Conservation (phyloP, 225 moss, liverwort and hornwort genomes). For the Sphagnum contortum region DNA sequence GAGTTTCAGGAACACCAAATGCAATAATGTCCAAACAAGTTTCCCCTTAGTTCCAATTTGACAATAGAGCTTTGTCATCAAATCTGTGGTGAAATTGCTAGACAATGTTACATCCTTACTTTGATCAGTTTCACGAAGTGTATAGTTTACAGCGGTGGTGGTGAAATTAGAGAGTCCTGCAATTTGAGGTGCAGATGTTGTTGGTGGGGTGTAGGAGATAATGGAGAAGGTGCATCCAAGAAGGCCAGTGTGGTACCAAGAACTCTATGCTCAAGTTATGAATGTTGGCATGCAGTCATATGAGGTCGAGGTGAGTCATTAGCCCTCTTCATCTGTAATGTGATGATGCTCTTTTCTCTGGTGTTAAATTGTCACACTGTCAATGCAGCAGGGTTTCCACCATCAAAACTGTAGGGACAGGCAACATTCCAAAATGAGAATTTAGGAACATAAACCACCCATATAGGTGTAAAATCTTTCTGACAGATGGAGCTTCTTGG, state of each 20-base stretch:
- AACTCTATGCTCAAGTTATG: conserved; percentile 63
- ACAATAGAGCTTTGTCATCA: too few species aligned
- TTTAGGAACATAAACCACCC: too few species aligned
- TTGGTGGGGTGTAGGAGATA: conserved; percentile 32
- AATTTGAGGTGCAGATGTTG: background rate
- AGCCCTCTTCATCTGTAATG: background rate
- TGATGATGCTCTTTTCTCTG: background rate
- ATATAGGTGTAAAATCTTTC: background rate
- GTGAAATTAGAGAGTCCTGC: too few species aligned
- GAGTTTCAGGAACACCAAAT: too few species aligned
- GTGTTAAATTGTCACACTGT: background rate
- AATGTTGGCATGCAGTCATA: conserved; percentile 45
- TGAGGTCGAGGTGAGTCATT: conserved; percentile 52
- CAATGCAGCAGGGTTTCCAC: background rate
- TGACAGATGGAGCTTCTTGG: background rate
- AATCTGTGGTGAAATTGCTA: background rate
- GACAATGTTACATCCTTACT: background rate
- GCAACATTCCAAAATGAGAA: too few species aligned
- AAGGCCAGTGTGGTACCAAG: conserved; percentile 75
- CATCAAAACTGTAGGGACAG: too few species aligned
- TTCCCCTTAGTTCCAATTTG: too few species aligned
- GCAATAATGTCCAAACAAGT: too few species aligned
- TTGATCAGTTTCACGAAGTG: background rate
- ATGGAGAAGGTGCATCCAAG: conserved; percentile 69
- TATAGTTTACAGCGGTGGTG: too few species aligned